Evolutionary conservation across 2,329 filamentous ascomycete genomes (phyloP), one percentile per base, ranked within the genome.

Genomic region (Apiospora pterosperma): DNA sequence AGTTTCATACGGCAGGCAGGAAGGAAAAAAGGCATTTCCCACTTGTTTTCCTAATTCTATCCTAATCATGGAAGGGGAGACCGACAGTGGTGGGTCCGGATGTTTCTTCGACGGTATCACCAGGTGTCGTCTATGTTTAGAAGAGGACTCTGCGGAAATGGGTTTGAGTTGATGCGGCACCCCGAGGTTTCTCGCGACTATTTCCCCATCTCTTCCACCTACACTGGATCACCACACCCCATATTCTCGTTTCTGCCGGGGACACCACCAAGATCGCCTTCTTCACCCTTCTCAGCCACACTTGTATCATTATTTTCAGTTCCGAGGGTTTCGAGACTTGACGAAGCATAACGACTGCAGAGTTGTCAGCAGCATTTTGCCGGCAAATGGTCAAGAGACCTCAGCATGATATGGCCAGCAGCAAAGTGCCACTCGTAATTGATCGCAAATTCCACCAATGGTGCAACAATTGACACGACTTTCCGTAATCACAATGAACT

Each of bases 371-470:
- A 66, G 65, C 65, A 67, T 59, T 71, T 73, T 72, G 72, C 71
- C 68, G 70, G 73, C 73, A 73, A 69, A 71, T 70, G 71, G 71
- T 74, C 73, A 72, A 74, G 70, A 72, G 69, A 74, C 71, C 69
- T 73, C 74, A 75, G 72, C 73, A 68, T 61, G 61, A 69, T 75
- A 72, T 72, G 71, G 70, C 69, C 72, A 62, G 41, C 72, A 69
- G 73, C 74, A 75, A 70, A 75, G 71, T 76, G 72, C 74, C 75
- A 75, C 74, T 75, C 71, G 69, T 76, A 76, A 76, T 76, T 76
- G 71, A 76, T 76, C 74, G 74, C 73, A 74, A 76, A 76, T 75
- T 74, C 74, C 72, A 38, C 41, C 70, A 69, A 72, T 73, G 73
- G 74, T 76, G 74, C 74, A 76, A 72, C 75, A 75, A 39, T 60